Evolutionary conservation across 176 grass and related monocot genomes (phyloP).

Genomic region (Poa annua): DNA sequence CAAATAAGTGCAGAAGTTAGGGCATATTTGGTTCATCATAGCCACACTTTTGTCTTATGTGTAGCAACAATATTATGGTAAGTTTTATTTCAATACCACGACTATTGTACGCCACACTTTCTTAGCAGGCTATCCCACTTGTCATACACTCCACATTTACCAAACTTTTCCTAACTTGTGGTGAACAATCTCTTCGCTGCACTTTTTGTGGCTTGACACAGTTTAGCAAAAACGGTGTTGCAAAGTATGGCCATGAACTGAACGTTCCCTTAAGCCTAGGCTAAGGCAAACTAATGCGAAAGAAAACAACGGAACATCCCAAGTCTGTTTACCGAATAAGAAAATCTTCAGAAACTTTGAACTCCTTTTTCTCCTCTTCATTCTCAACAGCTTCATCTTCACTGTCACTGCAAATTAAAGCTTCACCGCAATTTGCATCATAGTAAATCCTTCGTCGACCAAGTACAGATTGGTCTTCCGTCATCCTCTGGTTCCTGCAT

Average conservation of each 20-base stretch:
- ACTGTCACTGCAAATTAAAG: conserved; percentile 94
- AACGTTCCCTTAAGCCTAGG: background rate
- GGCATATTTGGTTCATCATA: background rate
- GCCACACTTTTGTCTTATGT: background rate
- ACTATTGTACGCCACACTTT: background rate
- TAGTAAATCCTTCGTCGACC: conserved; percentile 99
- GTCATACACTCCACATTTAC: background rate
- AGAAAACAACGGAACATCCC: conserved; percentile 11
- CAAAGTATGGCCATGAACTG: background rate
- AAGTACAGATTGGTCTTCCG: conserved; percentile 94
- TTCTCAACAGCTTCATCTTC: conserved; percentile 92
- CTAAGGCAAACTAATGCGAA: background rate
- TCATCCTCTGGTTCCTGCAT: conserved; percentile 92
- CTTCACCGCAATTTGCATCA: conserved; percentile 90
- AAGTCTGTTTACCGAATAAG: conserved; percentile 69
- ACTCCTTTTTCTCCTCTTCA: conserved; percentile 88
- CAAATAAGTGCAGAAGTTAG: conserved; percentile 26
- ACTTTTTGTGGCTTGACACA: background rate
- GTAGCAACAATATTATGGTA: background rate
- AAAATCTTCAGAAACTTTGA: conserved; percentile 72
- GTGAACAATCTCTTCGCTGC: background rate
- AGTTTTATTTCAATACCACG: too few species aligned
- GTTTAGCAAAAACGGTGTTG: background rate
- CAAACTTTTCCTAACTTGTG: background rate
- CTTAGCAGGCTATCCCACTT: background rate